phyloP scores from a whole-genome alignment of 768 basidiomycete species.

The Xerocomus spinulosus region DNA sequence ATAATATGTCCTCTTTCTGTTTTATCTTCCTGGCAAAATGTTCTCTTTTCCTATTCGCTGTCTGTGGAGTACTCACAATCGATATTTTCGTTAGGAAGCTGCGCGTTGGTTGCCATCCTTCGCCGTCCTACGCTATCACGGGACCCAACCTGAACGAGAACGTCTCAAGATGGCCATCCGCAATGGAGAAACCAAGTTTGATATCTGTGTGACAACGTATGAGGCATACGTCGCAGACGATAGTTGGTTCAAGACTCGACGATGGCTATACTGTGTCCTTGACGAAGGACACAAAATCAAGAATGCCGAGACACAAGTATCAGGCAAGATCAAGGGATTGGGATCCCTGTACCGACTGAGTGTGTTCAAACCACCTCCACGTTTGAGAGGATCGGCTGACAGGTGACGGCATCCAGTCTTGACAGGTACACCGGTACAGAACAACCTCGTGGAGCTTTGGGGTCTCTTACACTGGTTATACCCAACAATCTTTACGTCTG shows the following conservation, averaged over 20 bases:
- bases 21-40: constrained; percentile 53
- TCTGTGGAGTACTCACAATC: not conserved
- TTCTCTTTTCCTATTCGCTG: constrained; percentile 19
- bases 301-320: constrained; percentile 53
- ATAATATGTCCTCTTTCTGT: constrained; percentile 72
- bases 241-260: constrained; percentile 54
- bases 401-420: constrained; percentile 39
- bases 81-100: constrained; percentile 38
- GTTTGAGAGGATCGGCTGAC: not conserved
- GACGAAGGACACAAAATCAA: constrained; percentile 74
- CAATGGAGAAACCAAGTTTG: constrained; percentile 31
- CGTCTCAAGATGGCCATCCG: constrained; percentile 47
- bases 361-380: constrained; percentile 17
- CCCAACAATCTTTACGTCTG: constrained; percentile 46
- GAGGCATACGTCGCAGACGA: constrained; percentile 57
- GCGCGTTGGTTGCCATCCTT: constrained; percentile 52
- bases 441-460: constrained; percentile 58
- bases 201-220: constrained; percentile 66
- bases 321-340: constrained; percentile 51
- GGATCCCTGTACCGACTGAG: constrained; percentile 55
- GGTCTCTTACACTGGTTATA: constrained; percentile 52
- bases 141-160: constrained; percentile 46
- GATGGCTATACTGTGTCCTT: constrained; percentile 56
- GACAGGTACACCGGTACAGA: constrained; percentile 73
- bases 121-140: constrained; percentile 57